Base-by-base conservation (phyloP, 2,329 filamentous ascomycete species). In the Alternaria dauci region DNA sequence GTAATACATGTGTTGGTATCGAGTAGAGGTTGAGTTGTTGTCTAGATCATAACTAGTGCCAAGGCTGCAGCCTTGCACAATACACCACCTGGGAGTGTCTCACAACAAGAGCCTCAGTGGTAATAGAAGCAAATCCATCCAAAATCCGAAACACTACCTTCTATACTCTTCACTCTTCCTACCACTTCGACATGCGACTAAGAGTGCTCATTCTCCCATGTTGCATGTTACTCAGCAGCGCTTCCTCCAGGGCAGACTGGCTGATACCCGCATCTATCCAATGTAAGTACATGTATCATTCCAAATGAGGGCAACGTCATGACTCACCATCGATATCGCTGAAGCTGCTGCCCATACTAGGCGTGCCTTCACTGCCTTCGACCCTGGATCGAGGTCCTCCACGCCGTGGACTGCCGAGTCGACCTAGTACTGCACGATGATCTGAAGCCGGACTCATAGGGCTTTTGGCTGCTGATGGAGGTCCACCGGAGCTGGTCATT, bases 181-280 rank as follows among this genome's bases (percentile, higher is more conserved):
- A 65, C 51, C 88, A 84, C 36, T 58, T 61, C 67, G 88, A 90
- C 68, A 88, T 83, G 52, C 90, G 86, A 65, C 88, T 88, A 60
- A 92, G 83, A 18, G 84, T 90, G 67, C 90, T 91, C 82, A 92
- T 91, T 63, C 88, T 71, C 4, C 85, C 86, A 66, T 88, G 85
- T 68, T 88, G 85, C 83, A 91, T 89, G 65, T 89, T 88, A 72
- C 88, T 93, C 20, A 91, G 86, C 53, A 93, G 79, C 8, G 90
- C 91, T 74, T 94, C 91, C 75, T 94, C 91, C 56, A 94, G 80
- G 3, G 91, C 91, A 16, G 89, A 92, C 75, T 93, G 91, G 28
- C 91, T 93, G 16, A 94, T 89, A 18, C 91, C 92, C 18, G 90
- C 88, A 82, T 94, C 91, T 91, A 20, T 34, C 18, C 32, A 16